Percentiles rank a stretch among this genome's conserved stretches.
Conservation (phyloP, 352 stramenopile species). For the Pythium grandisporangium region DNA sequence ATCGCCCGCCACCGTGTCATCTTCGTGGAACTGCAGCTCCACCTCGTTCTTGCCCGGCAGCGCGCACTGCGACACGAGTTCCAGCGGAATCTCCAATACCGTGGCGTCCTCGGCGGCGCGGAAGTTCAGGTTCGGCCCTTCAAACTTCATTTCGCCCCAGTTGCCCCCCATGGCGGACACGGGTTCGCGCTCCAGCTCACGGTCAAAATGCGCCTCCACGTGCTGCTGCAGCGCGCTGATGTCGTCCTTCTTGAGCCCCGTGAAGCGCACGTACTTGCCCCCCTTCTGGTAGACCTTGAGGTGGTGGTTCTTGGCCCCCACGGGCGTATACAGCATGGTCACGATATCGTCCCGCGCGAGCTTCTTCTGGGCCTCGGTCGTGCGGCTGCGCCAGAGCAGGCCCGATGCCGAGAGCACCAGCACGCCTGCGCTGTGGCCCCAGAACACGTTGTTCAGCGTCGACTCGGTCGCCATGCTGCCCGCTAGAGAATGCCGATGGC, state of each 20-base stretch:
- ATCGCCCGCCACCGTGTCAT: slow-evolving; percentile 93
- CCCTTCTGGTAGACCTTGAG: slow-evolving; percentile 82
- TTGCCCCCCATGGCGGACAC: slow-evolving; percentile 86
- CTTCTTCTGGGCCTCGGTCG: slow-evolving; percentile 82
- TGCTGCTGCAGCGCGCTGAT: slow-evolving; percentile 50
- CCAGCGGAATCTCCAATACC: slow-evolving; percentile 65
- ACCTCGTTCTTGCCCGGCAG: slow-evolving; percentile 97
- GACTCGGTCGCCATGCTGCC: slow-evolving; percentile 37
- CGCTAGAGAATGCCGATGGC: too few species aligned
- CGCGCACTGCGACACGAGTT: slow-evolving; percentile 83
- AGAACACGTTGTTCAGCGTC: slow-evolving; percentile 83
- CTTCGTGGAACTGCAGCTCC: slow-evolving; percentile 98
- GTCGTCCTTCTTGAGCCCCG: slow-evolving; percentile 57
- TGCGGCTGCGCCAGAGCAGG: slow-evolving; percentile 63
- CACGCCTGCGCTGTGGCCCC: slow-evolving; percentile 77
- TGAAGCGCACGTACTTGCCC: slow-evolving; percentile 82
- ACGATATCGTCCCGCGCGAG: slow-evolving; percentile 80
- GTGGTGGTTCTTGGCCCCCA: slow-evolving; percentile 75
- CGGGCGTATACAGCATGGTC: slow-evolving; percentile 74
- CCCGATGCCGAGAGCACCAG: slow-evolving; percentile 65
- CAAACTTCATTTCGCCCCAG: slow-evolving; percentile 92
- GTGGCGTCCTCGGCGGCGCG: slow-evolving; percentile 46
- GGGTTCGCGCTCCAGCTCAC: slow-evolving; percentile 87
- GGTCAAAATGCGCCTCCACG: slow-evolving; percentile 78
- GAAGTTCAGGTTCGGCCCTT: slow-evolving; percentile 83